These are phyloP conservation scores for Mallotus nudiflorus DNA, from an alignment of 345 rosid genomes.

Conservation along the genomic window DNA sequence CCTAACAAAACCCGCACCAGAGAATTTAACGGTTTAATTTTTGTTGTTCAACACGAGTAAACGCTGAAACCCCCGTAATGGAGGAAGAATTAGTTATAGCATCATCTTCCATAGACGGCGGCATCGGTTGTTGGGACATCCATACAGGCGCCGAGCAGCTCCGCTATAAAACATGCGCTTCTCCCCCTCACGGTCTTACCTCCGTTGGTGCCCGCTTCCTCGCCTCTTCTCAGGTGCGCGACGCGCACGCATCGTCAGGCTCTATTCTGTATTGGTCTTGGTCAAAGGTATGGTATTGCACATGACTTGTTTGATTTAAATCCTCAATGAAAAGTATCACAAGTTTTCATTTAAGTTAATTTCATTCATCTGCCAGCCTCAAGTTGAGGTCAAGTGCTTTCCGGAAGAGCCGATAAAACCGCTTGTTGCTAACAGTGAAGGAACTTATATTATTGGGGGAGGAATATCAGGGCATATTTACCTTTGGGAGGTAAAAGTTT, in stretches of 20 bases:
- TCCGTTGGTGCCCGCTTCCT: slow-evolving; percentile 59
- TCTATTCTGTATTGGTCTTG: slow-evolving; percentile 76
- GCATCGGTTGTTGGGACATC: slow-evolving; percentile 81
- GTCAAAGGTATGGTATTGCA: slow-evolving; percentile 42
- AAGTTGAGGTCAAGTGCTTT: slow-evolving; percentile 69
- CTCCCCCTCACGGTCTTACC: slow-evolving; percentile 65
- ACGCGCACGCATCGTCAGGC: slow-evolving; percentile 57
- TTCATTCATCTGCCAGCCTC: slow-evolving; percentile 54
- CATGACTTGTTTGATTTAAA: slow-evolving; percentile 17
- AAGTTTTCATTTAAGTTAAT: not conserved
- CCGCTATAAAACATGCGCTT: slow-evolving; percentile 68
- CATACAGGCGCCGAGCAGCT: slow-evolving; percentile 56
- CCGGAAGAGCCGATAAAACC: slow-evolving; percentile 75
- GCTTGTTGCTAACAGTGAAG: slow-evolving; percentile 63
- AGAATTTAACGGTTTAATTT: too few species aligned
- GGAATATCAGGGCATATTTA: slow-evolving; percentile 68
- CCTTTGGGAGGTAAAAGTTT: slow-evolving; percentile 72
- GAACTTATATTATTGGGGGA: slow-evolving; percentile 79
- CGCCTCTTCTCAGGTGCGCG: slow-evolving; percentile 75
- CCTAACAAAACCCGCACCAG: slow-evolving; percentile 15
- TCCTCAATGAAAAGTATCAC: not conserved
- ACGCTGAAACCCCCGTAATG: slow-evolving; percentile 7
- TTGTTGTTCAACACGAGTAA: too few species aligned
- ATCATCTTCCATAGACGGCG: slow-evolving; percentile 68
- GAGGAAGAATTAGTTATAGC: slow-evolving; percentile 48